Base-by-base conservation (phyloP, 176 grass and related monocot genomes). In the Tuctoria greenei region DNA sequence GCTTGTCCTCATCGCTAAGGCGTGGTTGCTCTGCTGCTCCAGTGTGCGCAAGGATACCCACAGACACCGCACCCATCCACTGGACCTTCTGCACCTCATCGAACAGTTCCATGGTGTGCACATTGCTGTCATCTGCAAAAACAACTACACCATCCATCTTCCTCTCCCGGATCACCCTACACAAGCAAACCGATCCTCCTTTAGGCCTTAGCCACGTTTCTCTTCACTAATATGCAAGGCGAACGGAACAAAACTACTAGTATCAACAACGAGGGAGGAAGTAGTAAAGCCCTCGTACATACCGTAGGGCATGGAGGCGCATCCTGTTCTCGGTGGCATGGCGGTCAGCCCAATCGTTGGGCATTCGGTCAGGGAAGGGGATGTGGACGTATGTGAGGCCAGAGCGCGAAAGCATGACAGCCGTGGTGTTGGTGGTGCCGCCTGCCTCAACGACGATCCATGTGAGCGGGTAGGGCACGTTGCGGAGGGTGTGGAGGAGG, bases 71-170 rank as follows among this genome's bases (percentile, higher is more conserved):
- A 18, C 89, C 95, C 89, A 99, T 95, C 95, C 95, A 99, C 72
- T 90, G 83, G 39, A 99, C 91, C 76, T 99, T 99, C 70, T 99
- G 95, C 84, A 90, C 86, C 92, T 99, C 95, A 42, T 99, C 89
- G 57, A 99, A 99, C n/a, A 99, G 80, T 82, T 99, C 95, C 75
- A 99, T 85, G 79, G 71, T 95, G 38, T 99, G 95, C n/a, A 92
- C 84, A 26, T 99, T 99, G 87, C 95, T 99, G 73, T 99, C 95
- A 24, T 99, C 95, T 0, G 92, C 95, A 28, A 99, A 99, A 3
- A 99, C 70, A 40, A 99, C 87, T 10, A 99, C 73, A 0, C 95
- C 95, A 16, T 99, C 95, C 89, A 99, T 90, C 59, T 87, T 83
- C 75, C 92, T 60, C 82, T 95, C 92, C 37, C 92, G 77, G 61